Evolutionary conservation across 108 stramenopile species (phyloP), one percentile per base, ranked within the genome.

Genomic region (Nannochloropsis salina): DNA sequence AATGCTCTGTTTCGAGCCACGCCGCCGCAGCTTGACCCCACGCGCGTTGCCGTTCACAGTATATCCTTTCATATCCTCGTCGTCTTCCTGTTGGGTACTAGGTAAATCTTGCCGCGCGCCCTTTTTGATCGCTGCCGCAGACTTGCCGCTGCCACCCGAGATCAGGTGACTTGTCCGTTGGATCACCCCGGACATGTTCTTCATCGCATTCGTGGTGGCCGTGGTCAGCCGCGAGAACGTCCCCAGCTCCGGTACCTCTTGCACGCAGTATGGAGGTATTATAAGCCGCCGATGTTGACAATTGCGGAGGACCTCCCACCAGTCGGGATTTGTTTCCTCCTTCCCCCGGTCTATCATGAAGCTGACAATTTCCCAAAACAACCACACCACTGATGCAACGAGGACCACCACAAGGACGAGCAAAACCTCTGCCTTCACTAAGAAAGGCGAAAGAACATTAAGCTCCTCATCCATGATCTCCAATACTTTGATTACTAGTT

Each of bases 281-380:
- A 74, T 74, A n/a, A 74, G 61, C 20, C 61, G 61, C n/a, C 61
- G 61, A 0, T 74, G 61, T n/a, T 15, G 61, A n/a, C 61, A 74
- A n/a, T 74, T 74, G 3, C 61, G 61, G n/a, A 74, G 61, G 61
- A n/a, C 61, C 61, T 74, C 61, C 61, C 61, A 74, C 61, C 61
- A 74, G 61, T 74, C n/a, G 15, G 61, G 61, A n/a, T 74, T 74
- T 2, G 61, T 74, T n/a, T 74, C 61, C 61, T 74, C 61, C 61
- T 74, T 74, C 61, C n/a, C 61, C 1, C 61, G 61, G n/a, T 74
- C 61, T 1, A 74, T n/a, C 61, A 74, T 74, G 61, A 74, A 74
- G 61, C 20, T n/a, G 6, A 74, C 15, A 74, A 74, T 74, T n/a
- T 74, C 61, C 61, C 61, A 74, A 74, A 74, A 74, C 0, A 74